A percentile compares a stretch with the other conserved stretches of the same genome.
These are phyloP conservation scores for Phtheirospermum japonicum DNA, from an alignment of 257 asterid species.

Conservation along the genomic window DNA sequence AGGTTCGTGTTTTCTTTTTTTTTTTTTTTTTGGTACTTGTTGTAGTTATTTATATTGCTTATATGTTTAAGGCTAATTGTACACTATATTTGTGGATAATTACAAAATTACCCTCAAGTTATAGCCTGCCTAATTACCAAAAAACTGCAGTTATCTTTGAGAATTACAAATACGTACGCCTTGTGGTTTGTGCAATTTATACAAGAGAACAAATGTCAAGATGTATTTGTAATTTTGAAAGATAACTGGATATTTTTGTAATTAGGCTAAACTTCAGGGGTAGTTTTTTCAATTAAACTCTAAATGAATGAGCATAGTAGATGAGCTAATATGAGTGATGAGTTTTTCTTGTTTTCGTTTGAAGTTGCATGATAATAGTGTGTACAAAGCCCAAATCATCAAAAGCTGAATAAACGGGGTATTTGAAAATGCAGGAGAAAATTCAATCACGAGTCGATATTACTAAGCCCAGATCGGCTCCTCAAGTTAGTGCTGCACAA, in stretches of 20 bases:
- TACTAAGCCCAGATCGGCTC: constrained; percentile 30
- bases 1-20: constrained; percentile 41
- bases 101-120: too few species aligned
- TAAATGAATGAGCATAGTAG: too few species aligned
- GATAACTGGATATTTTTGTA: neutral
- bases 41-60: neutral
- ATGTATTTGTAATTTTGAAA: neutral
- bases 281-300: neutral
- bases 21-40: constrained; percentile 10
- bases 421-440: constrained; percentile 40
- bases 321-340: neutral
- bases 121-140: too few species aligned
- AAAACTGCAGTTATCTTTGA: too few species aligned
- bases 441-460: constrained; percentile 32
- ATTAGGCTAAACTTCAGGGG: neutral
- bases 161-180: too few species aligned
- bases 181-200: too few species aligned
- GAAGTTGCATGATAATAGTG: neutral
- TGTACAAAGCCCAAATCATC: neutral
- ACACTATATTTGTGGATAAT: neutral
- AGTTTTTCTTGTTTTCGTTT: neutral
- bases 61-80: neutral
- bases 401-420: neutral
- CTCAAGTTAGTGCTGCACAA: constrained; percentile 32
- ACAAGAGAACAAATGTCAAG: neutral